Evolutionary conservation across 129 eudicot genomes (phyloP), one percentile per base, ranked within the genome.

Genomic region (Centrapalus pauciflorus): DNA sequence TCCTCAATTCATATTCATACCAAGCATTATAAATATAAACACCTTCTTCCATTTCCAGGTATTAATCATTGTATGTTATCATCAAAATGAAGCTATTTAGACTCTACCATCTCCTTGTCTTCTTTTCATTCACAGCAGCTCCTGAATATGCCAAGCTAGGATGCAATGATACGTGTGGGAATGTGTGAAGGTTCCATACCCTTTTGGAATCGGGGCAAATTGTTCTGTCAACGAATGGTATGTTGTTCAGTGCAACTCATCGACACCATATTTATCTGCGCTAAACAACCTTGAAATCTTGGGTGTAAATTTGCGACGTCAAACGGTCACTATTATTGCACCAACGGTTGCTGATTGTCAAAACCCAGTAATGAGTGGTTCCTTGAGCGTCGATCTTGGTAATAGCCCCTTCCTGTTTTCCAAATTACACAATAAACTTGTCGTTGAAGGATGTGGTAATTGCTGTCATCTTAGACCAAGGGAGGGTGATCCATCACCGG

Each of bases 371-470:
- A 1, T 24, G 27, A 26, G 20, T 26, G 45, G 55, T 13, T 26
- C 25, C 20, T 29, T 29, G 11, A 35, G 25, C 12, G 4, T 61
- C 2, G 51, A 68, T 43, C 73, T 68, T 8, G 50, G 48, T 49
- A 17, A 64, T 10, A 68, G 27, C 6, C 73, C 73, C n/a, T 68
- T 54, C 40, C 37, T 52, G 26, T 54, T 52, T 37, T 68, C 73
- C 49, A 14, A 6, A 13, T 27, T 4, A 2, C n/a, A 34, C 14
- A 68, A 68, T 43, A 35, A 19, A 32, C 35, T 68, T 5, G n/a
- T 24, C 0, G 46, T 24, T 2, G 28, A 17, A 14, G 69, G 69
- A 37, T 64, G 69, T 17, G 69, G 69, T 20, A 64, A 64, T 57
- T 8, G 55, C 69, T 17, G 35, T 64, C 0, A 16, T 64, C 30